A percentile compares a stretch with the other conserved stretches of the same genome.
phyloP scores from a whole-genome alignment of 78 protist species.

The Bigelowiella natans region DNA sequence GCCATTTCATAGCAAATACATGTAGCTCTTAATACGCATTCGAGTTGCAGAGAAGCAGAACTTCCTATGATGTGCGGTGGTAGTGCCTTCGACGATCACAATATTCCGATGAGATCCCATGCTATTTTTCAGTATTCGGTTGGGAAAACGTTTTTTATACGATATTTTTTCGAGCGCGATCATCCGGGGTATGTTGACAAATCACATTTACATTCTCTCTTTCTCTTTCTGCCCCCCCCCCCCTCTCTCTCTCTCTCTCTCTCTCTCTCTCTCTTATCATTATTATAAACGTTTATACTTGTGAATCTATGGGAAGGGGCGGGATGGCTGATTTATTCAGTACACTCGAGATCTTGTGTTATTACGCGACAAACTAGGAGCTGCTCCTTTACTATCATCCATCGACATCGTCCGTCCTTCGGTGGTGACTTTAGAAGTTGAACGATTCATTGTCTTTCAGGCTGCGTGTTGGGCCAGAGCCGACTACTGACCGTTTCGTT shows the following conservation, averaged over 20 bases:
- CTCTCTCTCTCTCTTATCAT: background rate
- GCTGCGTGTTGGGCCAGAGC: slow-evolving; percentile 34
- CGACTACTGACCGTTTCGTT: slow-evolving; percentile 35
- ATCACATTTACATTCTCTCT: background rate
- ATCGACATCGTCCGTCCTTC: too few species aligned
- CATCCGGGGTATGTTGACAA: background rate
- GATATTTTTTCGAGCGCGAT: slow-evolving; percentile 26
- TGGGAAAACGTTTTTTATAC: slow-evolving; percentile 37
- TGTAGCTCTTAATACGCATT: background rate
- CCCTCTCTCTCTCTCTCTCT: background rate
- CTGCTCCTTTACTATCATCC: too few species aligned
- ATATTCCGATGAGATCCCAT: too few species aligned
- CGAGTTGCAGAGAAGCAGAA: too few species aligned
- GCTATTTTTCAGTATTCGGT: slow-evolving; percentile 22
- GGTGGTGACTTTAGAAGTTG: background rate
- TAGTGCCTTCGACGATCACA: too few species aligned
- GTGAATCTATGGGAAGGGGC: background rate
- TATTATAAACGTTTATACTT: background rate
- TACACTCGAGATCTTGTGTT: too few species aligned
- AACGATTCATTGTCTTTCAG: background rate
- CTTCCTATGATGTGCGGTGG: too few species aligned
- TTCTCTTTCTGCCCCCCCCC: background rate
- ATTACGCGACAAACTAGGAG: too few species aligned
- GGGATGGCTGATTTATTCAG: too few species aligned
- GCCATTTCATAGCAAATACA: slow-evolving; percentile 17